These are phyloP conservation scores for Aspergillus affinis DNA, from an alignment of 495 filamentous ascomycete species.

Conservation along the genomic window DNA sequence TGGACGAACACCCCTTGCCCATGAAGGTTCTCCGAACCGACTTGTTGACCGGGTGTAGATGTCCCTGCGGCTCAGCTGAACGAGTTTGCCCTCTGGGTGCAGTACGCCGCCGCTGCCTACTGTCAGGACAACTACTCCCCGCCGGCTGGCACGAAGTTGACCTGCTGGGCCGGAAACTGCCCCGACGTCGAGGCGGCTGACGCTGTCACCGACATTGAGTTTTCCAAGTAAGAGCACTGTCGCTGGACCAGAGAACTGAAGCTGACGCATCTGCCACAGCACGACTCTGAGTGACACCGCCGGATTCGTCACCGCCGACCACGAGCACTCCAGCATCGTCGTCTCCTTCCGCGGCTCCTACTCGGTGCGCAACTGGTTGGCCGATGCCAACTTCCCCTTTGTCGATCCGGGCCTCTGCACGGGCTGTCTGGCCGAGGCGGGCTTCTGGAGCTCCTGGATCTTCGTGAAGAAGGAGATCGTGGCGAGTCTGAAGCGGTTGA, in stretches of 20 bases:
- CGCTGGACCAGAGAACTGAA: background rate
- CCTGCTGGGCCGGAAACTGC: conserved; percentile 56
- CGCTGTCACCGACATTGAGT: conserved; percentile 54
- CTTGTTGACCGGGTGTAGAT: background rate
- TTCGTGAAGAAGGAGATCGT: conserved; percentile 40
- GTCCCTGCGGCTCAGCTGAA: conserved; percentile 9
- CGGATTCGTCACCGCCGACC: conserved; percentile 65
- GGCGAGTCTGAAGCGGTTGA: conserved; percentile 31
- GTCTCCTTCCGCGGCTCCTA: conserved; percentile 64
- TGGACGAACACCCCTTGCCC: conserved; percentile 8
- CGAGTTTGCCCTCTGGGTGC: conserved; percentile 60
- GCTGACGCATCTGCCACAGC: conserved; percentile 28
- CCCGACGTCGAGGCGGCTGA: conserved; percentile 52
- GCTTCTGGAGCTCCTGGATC: conserved; percentile 55
- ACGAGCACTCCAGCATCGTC: conserved; percentile 56
- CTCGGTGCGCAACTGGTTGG: conserved; percentile 65
- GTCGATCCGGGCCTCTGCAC: conserved; percentile 44
- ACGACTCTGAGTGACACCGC: conserved; percentile 57
- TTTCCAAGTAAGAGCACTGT: conserved; percentile 51
- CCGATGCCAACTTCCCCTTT: conserved; percentile 48
- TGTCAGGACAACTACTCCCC: conserved; percentile 53
- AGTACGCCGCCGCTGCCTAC: conserved; percentile 66
- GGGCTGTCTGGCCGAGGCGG: conserved; percentile 48
- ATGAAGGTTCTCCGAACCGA: background rate
- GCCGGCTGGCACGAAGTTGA: conserved; percentile 45